Evolutionary conservation across 257 asterid species (phyloP).

Genomic region (Cynanchum wilfordii): DNA sequence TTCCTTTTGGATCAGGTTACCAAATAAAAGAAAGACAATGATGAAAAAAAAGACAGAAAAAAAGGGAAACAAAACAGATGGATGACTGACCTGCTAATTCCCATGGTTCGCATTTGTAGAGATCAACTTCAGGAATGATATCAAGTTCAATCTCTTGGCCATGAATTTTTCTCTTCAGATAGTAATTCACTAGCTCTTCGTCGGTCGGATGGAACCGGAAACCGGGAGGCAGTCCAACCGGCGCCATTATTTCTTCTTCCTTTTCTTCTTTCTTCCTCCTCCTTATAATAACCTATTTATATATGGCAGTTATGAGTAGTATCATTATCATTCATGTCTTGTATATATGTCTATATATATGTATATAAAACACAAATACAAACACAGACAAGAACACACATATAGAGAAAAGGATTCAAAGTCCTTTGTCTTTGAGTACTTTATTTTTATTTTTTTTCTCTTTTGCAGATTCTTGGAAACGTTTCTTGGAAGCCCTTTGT

Average conservation of each 20-base stretch:
- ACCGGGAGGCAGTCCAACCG: conserved; percentile 95
- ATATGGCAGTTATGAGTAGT: neutral
- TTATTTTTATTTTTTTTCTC: conserved; percentile 63
- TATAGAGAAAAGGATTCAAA: conserved; percentile 53
- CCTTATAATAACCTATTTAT: too few species aligned
- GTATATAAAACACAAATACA: neutral
- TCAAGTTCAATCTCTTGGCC: conserved; percentile 87
- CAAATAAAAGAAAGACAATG: neutral
- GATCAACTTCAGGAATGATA: conserved; percentile 93
- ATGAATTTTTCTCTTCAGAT: conserved; percentile 79
- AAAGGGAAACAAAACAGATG: neutral
- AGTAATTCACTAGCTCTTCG: conserved; percentile 89
- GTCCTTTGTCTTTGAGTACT: conserved; percentile 84
- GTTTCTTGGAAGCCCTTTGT: conserved; percentile 77
- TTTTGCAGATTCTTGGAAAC: conserved; percentile 85
- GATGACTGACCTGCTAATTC: conserved; percentile 74
- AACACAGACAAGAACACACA: neutral
- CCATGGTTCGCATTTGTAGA: conserved; percentile 99
- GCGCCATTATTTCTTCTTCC: conserved; percentile 50
- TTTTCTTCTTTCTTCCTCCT: neutral
- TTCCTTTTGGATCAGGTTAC: too few species aligned
- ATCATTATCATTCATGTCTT: conserved; percentile 16
- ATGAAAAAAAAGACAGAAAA: neutral
- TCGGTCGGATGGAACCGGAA: conserved; percentile 96
- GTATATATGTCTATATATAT: conserved; percentile 22